Conservation (phyloP, 73 alveolate genomes). For the Paraurostyla sp. region DNA sequence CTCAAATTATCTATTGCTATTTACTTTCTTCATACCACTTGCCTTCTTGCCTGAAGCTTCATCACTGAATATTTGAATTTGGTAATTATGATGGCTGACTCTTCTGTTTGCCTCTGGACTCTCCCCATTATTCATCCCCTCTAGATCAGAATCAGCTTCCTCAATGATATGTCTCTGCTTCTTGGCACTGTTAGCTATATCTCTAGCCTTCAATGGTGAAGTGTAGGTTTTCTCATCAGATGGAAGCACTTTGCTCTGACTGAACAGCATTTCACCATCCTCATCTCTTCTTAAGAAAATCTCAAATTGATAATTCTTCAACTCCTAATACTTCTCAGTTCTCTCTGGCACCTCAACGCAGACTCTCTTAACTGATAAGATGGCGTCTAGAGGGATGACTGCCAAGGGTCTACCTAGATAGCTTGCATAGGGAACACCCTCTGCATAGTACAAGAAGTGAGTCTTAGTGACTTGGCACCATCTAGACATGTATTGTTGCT, state of each 20-base stretch:
- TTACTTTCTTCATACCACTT: neutral
- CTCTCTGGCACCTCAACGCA: constrained; percentile 51
- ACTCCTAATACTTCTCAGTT: constrained; percentile 1
- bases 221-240: neutral
- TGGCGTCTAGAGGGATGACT: constrained; percentile 32
- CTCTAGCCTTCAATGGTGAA: constrained; percentile 11
- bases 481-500: constrained; percentile 46
- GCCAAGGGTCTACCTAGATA: constrained; percentile 56
- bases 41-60: too few relatives aligned
- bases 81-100: too few relatives aligned
- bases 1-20: too few relatives aligned
- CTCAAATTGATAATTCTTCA: constrained; percentile 40
- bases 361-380: constrained; percentile 54
- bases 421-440: constrained; percentile 52
- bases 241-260: too few relatives aligned
- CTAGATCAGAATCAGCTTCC: too few relatives aligned
- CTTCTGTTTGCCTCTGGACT: too few relatives aligned
- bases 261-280: too few relatives aligned
- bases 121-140: too few relatives aligned
- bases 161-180: neutral
- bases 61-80: too few relatives aligned
- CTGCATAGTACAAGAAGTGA: constrained; percentile 32
- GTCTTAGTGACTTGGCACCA: constrained; percentile 70
- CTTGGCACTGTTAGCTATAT: neutral
- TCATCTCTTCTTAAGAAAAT: constrained; percentile 4